Percentiles rank a stretch among this genome's conserved stretches.
These are phyloP conservation scores for Chrysoporthe austroafricana DNA, from an alignment of 2,329 filamentous ascomycete genomes.

Conservation along the genomic window DNA sequence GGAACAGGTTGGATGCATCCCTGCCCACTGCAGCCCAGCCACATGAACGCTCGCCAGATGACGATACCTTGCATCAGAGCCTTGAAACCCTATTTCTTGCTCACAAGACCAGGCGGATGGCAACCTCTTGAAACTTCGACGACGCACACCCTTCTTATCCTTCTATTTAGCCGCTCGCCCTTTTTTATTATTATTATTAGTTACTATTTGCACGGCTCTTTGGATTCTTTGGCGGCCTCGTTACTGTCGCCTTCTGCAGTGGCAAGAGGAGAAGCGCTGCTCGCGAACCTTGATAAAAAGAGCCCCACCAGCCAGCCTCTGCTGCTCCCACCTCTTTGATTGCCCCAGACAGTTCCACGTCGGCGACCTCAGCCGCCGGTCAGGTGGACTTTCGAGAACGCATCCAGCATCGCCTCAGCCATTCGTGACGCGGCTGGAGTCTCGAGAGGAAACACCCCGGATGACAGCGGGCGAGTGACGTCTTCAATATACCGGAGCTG, in stretches of 20 bases:
- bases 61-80: constrained; percentile 4
- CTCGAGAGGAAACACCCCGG: not conserved
- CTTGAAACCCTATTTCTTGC: not conserved
- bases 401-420: not conserved
- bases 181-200: not conserved
- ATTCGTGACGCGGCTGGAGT: not conserved
- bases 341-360: constrained; percentile 10
- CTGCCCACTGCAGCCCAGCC: constrained; percentile 12
- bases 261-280: not conserved
- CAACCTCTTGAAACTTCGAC: not conserved
- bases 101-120: not conserved
- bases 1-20: constrained; percentile 1
- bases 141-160: not conserved
- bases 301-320: not conserved
- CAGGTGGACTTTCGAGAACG: not conserved
- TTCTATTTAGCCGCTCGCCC: not conserved
- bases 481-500: constrained; percentile 3
- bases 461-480: constrained; percentile 1
- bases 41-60: constrained; percentile 9
- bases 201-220: not conserved
- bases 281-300: not conserved
- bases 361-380: constrained; percentile 6
- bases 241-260: not conserved
- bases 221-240: not conserved
- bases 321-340: not conserved